Evolutionary conservation across 2,329 filamentous ascomycete species (phyloP).

Genomic region (Penicillium sp.): DNA sequence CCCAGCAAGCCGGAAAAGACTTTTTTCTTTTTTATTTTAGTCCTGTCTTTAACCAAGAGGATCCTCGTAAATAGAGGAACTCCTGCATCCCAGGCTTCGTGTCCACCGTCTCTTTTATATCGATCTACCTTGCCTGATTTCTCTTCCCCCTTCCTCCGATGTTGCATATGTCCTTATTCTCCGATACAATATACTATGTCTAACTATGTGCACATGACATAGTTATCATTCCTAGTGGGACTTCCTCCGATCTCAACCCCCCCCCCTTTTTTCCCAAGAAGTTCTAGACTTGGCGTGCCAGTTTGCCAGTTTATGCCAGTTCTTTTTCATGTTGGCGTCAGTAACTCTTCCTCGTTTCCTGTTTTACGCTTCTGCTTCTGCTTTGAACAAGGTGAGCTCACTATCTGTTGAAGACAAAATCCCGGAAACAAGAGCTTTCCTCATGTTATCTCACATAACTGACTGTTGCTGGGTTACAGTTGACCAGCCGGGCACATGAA

Average conservation of each 20-base stretch:
- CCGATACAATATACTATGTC: background rate
- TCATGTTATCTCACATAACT: conserved; percentile 20
- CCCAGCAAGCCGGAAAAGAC: background rate
- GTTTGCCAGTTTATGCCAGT: background rate
- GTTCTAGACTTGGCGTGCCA: background rate
- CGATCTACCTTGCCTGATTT: background rate
- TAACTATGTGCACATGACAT: conserved; percentile 19
- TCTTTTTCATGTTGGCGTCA: background rate
- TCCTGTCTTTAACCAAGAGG: background rate
- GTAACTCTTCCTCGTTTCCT: background rate
- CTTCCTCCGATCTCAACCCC: conserved; percentile 7
- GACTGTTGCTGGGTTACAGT: conserved; percentile 24
- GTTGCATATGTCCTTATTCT: conserved; percentile 7
- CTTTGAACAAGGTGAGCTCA: conserved; percentile 1
- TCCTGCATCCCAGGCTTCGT: conserved; percentile 1
- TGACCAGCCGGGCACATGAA: conserved; percentile 5
- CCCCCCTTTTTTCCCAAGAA: background rate
- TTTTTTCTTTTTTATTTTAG: background rate
- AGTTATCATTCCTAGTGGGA: conserved; percentile 17
- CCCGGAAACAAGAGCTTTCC: background rate
- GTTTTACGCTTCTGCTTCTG: background rate
- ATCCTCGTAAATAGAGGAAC: conserved; percentile 12
- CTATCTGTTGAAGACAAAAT: background rate
- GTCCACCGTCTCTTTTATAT: conserved; percentile 13
- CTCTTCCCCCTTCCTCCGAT: background rate